Base-by-base conservation (phyloP, 2,329 filamentous ascomycete genomes). In the Fusarium sp. region DNA sequence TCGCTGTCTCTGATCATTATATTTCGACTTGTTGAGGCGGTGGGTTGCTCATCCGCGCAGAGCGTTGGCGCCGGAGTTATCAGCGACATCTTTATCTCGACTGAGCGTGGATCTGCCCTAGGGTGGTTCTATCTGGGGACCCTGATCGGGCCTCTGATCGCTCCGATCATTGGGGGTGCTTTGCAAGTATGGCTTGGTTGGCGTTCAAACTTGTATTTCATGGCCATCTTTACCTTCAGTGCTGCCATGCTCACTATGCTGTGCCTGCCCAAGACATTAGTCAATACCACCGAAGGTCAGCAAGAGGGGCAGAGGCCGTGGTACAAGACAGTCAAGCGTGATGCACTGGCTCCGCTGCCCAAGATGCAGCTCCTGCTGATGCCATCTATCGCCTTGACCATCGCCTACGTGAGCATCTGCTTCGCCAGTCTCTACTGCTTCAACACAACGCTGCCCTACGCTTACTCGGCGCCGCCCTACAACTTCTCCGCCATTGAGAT, bases 41-140 rank as follows among this genome's bases (percentile, higher is more conserved):
- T 45, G 11, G 40, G 40, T 45, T 45, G 40, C 40, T 45, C 40
- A 45, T 45, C 40, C 20, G 40, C 40, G 2, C 40, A 45, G 40
- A 45, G 40, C 8, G 40, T 45, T 45, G 40, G 40, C 40, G 40
- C 40, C 14, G 66, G 66, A 1, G 64, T 68, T 33, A 68, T 68
- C n/a, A 56, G 66, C 8, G 66, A 68, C 14, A 56, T 68, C 37
- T 68, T 67, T 15, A 56, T 56, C 43, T 56, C 64, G 33, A 68
- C 66, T 4, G 66, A 68, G 30, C 64, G 66, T 25, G 66, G 66
- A 25, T 62, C 64, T 2, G 66, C 64, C 2, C 20, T 69, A 1
- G 66, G 66, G 14, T 69, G 66, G 66, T 69, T 69, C 15, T 69
- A 69, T 32, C 22, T 69, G 7, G 66, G 66, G 15, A 69, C 64